These are phyloP conservation scores for Aquanectria penicillioides DNA, from an alignment of 2,329 filamentous ascomycete species.

Conservation along the genomic window DNA sequence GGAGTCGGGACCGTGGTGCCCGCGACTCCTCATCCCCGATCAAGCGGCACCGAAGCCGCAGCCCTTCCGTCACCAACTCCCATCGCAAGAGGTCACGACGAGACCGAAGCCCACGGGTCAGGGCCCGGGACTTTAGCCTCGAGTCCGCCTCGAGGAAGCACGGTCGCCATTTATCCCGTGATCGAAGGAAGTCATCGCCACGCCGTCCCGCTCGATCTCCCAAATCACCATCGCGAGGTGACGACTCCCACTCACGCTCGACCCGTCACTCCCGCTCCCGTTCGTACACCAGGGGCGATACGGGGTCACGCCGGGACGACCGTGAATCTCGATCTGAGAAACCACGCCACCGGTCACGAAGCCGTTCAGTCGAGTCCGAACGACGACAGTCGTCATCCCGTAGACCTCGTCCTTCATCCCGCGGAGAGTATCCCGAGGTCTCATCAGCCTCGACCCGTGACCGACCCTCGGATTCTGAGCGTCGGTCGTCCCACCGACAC, in stretches of 20 bases:
- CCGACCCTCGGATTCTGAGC: constrained; percentile 30
- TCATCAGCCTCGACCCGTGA: constrained; percentile 28
- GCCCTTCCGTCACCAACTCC: constrained; percentile 49
- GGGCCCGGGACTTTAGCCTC: constrained; percentile 54
- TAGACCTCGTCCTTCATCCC: constrained; percentile 33
- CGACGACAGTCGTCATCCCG: constrained; percentile 32
- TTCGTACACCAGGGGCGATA: constrained; percentile 41
- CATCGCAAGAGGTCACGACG: constrained; percentile 54
- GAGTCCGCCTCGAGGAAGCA: constrained; percentile 46
- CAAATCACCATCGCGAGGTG: constrained; percentile 39
- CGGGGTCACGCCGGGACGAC: constrained; percentile 35
- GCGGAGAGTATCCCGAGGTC: constrained; percentile 33
- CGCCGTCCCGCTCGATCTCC: constrained; percentile 43
- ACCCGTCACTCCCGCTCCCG: constrained; percentile 37
- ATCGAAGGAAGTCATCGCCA: constrained; percentile 45
- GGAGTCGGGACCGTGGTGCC: constrained; percentile 44
- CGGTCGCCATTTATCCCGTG: constrained; percentile 46
- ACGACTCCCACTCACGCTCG: constrained; percentile 32
- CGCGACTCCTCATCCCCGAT: constrained; percentile 50
- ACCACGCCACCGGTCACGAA: constrained; percentile 36
- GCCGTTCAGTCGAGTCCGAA: constrained; percentile 37
- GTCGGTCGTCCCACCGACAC: constrained; percentile 33
- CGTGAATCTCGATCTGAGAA: constrained; percentile 37
- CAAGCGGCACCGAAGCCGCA: constrained; percentile 56
- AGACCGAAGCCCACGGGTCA: constrained; percentile 47